These are phyloP conservation scores for Debaryomycetaceae sp. DNA, from an alignment of 1,139 yeast species.

Conservation along the genomic window DNA sequence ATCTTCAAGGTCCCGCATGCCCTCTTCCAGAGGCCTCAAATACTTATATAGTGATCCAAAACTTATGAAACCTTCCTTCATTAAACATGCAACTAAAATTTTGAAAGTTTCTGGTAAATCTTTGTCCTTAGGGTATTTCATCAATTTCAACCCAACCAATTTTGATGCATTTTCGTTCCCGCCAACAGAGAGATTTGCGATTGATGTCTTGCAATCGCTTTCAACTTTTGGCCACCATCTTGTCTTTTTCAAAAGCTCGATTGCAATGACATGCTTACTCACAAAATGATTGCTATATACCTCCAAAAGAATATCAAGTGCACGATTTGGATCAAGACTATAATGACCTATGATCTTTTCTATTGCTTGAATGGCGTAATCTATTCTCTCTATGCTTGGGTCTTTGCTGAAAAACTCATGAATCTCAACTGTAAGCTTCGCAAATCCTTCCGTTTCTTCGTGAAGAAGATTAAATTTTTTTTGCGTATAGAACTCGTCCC, in stretches of 20 bases:
- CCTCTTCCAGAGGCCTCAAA: constrained; percentile 45
- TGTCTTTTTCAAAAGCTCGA: constrained; percentile 49
- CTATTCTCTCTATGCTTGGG: constrained; percentile 41
- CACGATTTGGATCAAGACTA: constrained; percentile 71
- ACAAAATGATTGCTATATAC: constrained; percentile 45
- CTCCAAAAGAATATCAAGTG: constrained; percentile 60
- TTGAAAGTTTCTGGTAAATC: constrained; percentile 45
- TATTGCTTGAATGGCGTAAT: constrained; percentile 48
- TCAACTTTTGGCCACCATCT: constrained; percentile 62
- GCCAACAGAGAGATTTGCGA: constrained; percentile 40
- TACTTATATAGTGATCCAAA: constrained; percentile 61
- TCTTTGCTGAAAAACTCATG: constrained; percentile 38
- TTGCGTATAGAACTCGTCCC: constrained; percentile 64
- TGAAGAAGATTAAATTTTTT: constrained; percentile 70
- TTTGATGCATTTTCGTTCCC: constrained; percentile 63
- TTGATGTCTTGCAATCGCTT: constrained; percentile 26
- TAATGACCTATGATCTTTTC: constrained; percentile 72
- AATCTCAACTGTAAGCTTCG: constrained; percentile 61
- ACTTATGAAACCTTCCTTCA: constrained; percentile 69
- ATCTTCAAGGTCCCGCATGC: constrained; percentile 40
- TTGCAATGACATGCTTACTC: constrained; percentile 42
- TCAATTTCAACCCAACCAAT: constrained; percentile 56
- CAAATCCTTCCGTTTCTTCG: constrained; percentile 80
- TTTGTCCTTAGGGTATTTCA: constrained; percentile 28
- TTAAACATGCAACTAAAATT: constrained; percentile 49